Percentiles rank a stretch among this genome's conserved stretches.
These are phyloP conservation scores for Ganoderma lucidum DNA, from an alignment of 1,284 basidiomycete genomes.

Conservation along the genomic window DNA sequence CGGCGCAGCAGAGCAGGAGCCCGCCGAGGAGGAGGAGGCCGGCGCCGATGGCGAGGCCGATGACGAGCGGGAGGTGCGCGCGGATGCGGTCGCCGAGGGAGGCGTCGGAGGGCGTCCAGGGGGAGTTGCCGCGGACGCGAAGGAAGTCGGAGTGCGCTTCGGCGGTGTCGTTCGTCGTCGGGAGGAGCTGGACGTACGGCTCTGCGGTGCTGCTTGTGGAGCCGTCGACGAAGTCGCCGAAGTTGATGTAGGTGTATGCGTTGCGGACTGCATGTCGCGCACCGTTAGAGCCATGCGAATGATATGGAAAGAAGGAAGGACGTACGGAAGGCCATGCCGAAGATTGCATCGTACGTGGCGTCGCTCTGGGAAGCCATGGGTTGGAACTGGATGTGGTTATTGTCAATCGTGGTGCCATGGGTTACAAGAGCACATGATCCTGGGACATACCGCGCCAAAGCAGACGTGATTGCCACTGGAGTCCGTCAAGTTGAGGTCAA, in stretches of 20 bases:
- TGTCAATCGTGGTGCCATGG: background rate
- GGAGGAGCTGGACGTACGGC: constrained; percentile 46
- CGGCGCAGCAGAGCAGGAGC: constrained; percentile 73
- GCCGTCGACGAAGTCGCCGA: constrained; percentile 47
- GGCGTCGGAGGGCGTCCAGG: constrained; percentile 15
- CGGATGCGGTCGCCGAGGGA: constrained; percentile 17
- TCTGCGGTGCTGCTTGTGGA: constrained; percentile 31
- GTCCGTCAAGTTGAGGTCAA: constrained; percentile 35
- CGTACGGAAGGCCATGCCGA: constrained; percentile 47
- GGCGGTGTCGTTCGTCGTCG: constrained; percentile 40
- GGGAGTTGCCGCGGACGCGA: constrained; percentile 33
- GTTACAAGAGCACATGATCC: background rate
- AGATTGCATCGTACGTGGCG: constrained; percentile 39
- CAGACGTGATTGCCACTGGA: constrained; percentile 30
- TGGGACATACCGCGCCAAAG: constrained; percentile 35
- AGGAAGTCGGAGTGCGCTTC: constrained; percentile 44
- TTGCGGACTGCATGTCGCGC: constrained; percentile 42
- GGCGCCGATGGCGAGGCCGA: constrained; percentile 51
- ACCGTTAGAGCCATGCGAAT: background rate
- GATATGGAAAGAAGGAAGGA: background rate
- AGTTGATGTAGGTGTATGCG: constrained; percentile 45
- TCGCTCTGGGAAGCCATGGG: constrained; percentile 31
- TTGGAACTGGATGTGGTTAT: constrained; percentile 36
- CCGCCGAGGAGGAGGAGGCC: constrained; percentile 50
- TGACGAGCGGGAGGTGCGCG: constrained; percentile 44